A percentile compares a stretch with the other conserved stretches of the same genome.
Evolutionary conservation across 1,284 basidiomycete genomes (phyloP).

Genomic region (Ustilago curta): DNA sequence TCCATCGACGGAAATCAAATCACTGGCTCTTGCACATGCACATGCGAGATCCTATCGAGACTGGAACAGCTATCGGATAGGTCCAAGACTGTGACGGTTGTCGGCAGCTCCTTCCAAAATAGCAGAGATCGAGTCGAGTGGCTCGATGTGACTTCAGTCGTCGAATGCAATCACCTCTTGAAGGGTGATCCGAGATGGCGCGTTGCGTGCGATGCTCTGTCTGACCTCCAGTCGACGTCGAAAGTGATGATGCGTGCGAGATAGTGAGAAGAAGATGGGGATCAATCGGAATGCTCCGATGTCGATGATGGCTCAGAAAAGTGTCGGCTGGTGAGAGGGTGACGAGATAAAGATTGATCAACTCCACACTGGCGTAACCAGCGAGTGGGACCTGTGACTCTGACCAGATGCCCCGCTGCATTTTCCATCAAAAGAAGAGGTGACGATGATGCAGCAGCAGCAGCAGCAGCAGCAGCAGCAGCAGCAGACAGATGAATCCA

Average conservation of each 20-base stretch:
- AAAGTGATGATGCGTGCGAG: background rate
- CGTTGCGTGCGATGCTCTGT: background rate
- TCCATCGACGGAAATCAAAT: background rate
- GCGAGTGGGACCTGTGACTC: constrained; percentile 12
- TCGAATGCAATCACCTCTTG: constrained; percentile 1
- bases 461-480: constrained; percentile 6
- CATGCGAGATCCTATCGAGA: background rate
- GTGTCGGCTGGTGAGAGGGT: background rate
- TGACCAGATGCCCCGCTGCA: background rate
- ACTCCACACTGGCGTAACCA: constrained; percentile 19
- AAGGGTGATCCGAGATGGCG: constrained; percentile 1
- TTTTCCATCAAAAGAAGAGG: background rate
- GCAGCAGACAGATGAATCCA: background rate
- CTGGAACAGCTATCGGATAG: background rate
- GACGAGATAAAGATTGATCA: background rate
- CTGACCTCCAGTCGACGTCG: too few species aligned
- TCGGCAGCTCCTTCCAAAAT: background rate
- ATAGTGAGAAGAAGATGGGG: background rate
- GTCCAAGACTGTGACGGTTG: background rate
- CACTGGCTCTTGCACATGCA: background rate
- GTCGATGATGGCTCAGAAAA: constrained; percentile 17
- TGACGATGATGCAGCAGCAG: constrained; percentile 6
- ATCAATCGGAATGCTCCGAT: constrained; percentile 20
- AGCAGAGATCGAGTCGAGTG: background rate
- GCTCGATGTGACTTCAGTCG: constrained; percentile 15